Base-by-base conservation (phyloP, 352 stramenopile genomes). In the Elongisporangium anandrum region DNA sequence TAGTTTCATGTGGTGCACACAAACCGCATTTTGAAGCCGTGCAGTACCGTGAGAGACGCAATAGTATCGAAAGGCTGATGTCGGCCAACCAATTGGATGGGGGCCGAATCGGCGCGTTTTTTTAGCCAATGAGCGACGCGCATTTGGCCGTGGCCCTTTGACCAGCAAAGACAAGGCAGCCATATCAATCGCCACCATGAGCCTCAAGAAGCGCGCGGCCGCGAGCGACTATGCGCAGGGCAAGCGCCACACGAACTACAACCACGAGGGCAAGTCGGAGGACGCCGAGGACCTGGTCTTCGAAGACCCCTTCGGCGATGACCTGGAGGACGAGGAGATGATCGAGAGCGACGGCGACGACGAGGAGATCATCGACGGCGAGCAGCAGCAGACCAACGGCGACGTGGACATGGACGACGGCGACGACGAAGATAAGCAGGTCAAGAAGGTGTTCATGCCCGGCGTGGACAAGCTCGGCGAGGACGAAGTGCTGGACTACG, bases 401-500 rank as follows among this genome's bases (percentile, higher is more conserved):
- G 81, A 89, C 21, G 79, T 91, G 34, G 77, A 79, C 47, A 87
- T 86, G 69, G 87, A 96, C 22, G 63, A 72, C 45, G 75, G 71
- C 19, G 81, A 92, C 17, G 72, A 87, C 21, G 64, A 72, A 15
- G 67, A 78, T 17, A 77, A 84, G 55, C 60, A 74, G 59, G 65
- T 74, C 39, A 92, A 88, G 79, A 85, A 96, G 73, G 94, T 98
- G 26, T 99, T 97, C 82, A 92, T 98, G 83, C 94, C 96, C 12
- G 90, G 88, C 24, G 81, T 95, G 51, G 86, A 98, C 72, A 83
- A 86, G 59, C 69, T 99, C 24, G 70, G 79, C 51, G 90, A 97
- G 52, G 94, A 97, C 58, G 90, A 98, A 69, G 82, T 97, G 69
- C 85, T 99, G 41, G 97, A 99, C 77, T 99, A 99, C 82, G 97